Base-by-base conservation (phyloP, 108 stramenopile species). In the Cyclostephanos invisitatus region DNA sequence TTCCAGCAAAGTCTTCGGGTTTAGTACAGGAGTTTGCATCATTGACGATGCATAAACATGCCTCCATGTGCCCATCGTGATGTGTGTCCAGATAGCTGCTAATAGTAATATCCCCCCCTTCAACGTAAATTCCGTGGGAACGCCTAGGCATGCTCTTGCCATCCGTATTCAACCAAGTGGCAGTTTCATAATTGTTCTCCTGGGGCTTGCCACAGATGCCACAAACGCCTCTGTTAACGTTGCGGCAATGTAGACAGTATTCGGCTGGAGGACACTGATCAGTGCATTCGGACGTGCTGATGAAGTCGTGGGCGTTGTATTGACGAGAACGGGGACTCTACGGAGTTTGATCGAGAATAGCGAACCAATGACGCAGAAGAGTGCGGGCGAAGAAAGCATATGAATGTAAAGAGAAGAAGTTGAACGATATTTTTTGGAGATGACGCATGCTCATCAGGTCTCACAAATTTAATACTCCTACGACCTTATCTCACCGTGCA, bases 21-120 rank as follows among this genome's bases (percentile, higher is more conserved):
- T n/a, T 75, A 14, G 54, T 76, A 25, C 7, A 40, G 25, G 48
- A 28, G 46, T 68, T 57, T 21, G 60, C 3, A 18, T 9, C 60
- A 20, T 20, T 46, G 28, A 25, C 36, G 40, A 35, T 24, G 37
- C 76, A 77, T 7, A 49, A 60, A 29, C 63, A 14, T 17, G 72
- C 22, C 56, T 77, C 76, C 69, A 77, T 77, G 62, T 77, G 76
- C 20, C 76, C 76, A 66, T 77, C 72, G 28, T 77, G 67, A 35
- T 68, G 67, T 12, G 67, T 68, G 9, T 27, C 67, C n/a, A 77
- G 38, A 51, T 77, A 64, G 12, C 49, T 51, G 5, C 10, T 24
- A 22, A 72, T 24, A n/a, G 25, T 28, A 38, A 72, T 77, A 9
- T 14, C 40, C 28, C 71, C 64, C 35, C 71, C 76, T 37, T 77